Percentiles rank a stretch among this genome's conserved stretches.
Evolutionary conservation across 2,329 filamentous ascomycete genomes (phyloP).

Genomic region (Trichoderma breve): DNA sequence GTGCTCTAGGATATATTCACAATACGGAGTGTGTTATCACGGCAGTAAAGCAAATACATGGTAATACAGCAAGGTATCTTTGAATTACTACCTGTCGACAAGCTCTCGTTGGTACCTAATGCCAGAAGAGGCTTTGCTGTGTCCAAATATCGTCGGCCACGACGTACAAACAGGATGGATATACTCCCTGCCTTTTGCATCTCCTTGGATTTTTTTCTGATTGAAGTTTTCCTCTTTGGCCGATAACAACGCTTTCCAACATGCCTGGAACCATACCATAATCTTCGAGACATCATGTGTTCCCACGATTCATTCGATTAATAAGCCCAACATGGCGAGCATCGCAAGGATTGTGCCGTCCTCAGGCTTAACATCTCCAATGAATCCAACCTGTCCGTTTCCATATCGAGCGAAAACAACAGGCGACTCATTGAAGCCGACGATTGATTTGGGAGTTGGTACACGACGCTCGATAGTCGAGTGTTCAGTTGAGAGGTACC

Average conservation of each 20-base stretch:
- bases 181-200: background rate
- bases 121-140: too few relatives aligned
- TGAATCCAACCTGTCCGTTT: constrained; percentile 31
- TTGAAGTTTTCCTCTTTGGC: background rate
- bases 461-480: constrained; percentile 13
- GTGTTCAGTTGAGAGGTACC: constrained; percentile 25
- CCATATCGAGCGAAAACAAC: constrained; percentile 29
- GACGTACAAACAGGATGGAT: background rate
- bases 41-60: too few relatives aligned
- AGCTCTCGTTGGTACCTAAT: background rate
- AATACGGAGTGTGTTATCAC: too few relatives aligned
- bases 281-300: background rate
- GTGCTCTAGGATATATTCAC: background rate
- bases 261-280: background rate
- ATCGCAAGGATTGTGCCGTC: constrained; percentile 26
- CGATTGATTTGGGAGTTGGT: background rate
- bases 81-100: background rate
- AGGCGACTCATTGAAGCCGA: constrained; percentile 23
- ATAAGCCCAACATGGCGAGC: constrained; percentile 31
- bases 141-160: background rate
- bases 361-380: constrained; percentile 32
- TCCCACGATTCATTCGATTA: background rate
- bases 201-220: background rate
- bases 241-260: background rate
- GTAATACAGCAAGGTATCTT: background rate